Evolutionary conservation across 2,329 filamentous ascomycete species (phyloP), one percentile per base, ranked within the genome.

Genomic region (Bipolaris oryzae): DNA sequence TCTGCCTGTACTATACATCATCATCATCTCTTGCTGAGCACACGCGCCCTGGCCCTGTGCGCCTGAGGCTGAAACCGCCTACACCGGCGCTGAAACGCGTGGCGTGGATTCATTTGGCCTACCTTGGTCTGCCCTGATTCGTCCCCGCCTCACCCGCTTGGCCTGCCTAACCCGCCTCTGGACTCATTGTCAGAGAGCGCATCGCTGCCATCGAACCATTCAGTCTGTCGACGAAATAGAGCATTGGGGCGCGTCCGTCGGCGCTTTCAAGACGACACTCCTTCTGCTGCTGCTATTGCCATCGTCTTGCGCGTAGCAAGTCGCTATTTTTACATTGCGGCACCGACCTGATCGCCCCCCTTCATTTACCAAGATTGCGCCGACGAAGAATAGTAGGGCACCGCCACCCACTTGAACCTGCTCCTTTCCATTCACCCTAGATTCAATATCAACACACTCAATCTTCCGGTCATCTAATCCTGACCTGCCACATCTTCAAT

Each of bases 1-100:
- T 16, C 1, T 20, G 15, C 2, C 20, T 43, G 21, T 43, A n/a
- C 21, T 43, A 15, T 11, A 9, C 21, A 39, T n/a, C n/a, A n/a
- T n/a, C n/a, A n/a, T n/a, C n/a, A 13, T 34, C 21, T 23, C 5
- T 5, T 10, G 21, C 34, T 37, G 49, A 33, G 39, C 35, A 31
- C 57, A 20, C 46, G 33, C 37, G 16, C 18, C 3, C 42, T 23
- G 28, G 41, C 18, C 56, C 42, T 39, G 52, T 50, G 51, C 52
- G 54, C 44, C 55, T 62, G 46, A 56, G 42, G 53, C 64, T 73
- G 73, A 75, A 76, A 75, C 53, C 34, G 52, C 70, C 48, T 55
- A 55, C 61, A 55, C 64, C 54, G 47, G 51, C 47, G 50, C 68
- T 76, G 73, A 76, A 74, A 76, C 74, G 54, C 64, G 54, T 50